Percentiles rank a stretch among this genome's conserved stretches.
phyloP scores from a whole-genome alignment of 2,329 filamentous ascomycete species.

The Talaromyces atroroseus region DNA sequence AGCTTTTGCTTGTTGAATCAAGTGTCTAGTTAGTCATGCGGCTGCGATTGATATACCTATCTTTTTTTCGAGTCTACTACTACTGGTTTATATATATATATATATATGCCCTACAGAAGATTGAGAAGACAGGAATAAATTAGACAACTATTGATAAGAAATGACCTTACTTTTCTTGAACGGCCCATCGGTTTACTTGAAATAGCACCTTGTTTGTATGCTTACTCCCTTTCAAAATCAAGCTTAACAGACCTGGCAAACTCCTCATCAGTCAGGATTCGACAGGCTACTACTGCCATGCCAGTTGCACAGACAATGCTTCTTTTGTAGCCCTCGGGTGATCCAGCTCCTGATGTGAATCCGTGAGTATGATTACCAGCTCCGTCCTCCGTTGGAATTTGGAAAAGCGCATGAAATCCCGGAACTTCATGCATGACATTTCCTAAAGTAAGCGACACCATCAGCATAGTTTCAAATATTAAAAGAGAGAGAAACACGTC shows the following conservation, averaged over 20 bases:
- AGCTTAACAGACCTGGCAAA: conserved; percentile 8
- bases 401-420: conserved; percentile 42
- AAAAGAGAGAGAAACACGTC: background rate
- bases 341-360: conserved; percentile 40
- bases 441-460: conserved; percentile 17
- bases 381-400: conserved; percentile 33
- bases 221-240: conserved; percentile 7
- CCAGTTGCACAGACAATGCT: conserved; percentile 11
- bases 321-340: conserved; percentile 15
- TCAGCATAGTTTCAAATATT: background rate
- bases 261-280: conserved; percentile 8
- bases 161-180: no score
- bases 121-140: no score
- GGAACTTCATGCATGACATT: conserved; percentile 42
- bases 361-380: conserved; percentile 22
- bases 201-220: background rate
- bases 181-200: background rate
- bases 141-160: no score
- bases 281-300: conserved; percentile 11
- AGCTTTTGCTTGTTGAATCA: no score
- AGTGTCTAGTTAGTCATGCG: no score
- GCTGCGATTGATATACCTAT: no score
- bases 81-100: no score
- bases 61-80: no score
- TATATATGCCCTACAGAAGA: no score